These are phyloP conservation scores for Elaeagnus macrophylla DNA, from an alignment of 306 rosid species.

Conservation along the genomic window DNA sequence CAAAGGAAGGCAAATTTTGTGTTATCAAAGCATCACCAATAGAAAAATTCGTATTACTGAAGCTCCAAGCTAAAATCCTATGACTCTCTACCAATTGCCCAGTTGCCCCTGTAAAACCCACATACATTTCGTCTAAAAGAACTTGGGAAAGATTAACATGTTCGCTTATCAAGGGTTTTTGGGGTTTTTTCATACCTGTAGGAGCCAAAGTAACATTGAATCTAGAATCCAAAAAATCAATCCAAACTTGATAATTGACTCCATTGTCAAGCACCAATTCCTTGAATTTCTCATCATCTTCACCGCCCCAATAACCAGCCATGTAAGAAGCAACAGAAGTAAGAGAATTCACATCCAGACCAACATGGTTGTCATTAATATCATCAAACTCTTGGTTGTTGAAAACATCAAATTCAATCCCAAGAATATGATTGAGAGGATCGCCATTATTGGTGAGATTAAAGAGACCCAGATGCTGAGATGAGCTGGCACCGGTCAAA, in stretches of 20 bases:
- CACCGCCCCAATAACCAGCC: constrained; percentile 43
- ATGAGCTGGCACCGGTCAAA: constrained; percentile 29
- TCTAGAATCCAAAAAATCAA: constrained; percentile 33
- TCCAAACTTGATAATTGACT: constrained; percentile 51
- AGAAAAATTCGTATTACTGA: constrained; percentile 44
- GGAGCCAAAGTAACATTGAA: constrained; percentile 39
- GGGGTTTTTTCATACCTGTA: constrained; percentile 37
- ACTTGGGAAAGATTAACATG: constrained; percentile 34
- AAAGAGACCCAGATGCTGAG: constrained; percentile 37
- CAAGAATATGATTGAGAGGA: constrained; percentile 31
- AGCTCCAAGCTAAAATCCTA: constrained; percentile 54
- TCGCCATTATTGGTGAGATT: constrained; percentile 28
- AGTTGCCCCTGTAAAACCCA: constrained; percentile 39
- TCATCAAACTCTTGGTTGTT: constrained; percentile 38
- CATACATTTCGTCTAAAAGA: constrained; percentile 37
- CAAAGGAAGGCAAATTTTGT: constrained; percentile 36
- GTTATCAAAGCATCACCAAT: constrained; percentile 48
- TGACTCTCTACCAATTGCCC: constrained; percentile 32
- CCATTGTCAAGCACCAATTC: constrained; percentile 29
- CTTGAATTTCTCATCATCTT: constrained; percentile 28
- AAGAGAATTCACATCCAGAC: constrained; percentile 40
- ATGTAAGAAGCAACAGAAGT: constrained; percentile 24
- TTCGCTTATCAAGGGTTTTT: constrained; percentile 37
- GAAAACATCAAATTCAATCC: constrained; percentile 40
- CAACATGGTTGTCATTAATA: constrained; percentile 37